phyloP scores from a whole-genome alignment of 345 rosid genomes.

The Brassica carinata region DNA sequence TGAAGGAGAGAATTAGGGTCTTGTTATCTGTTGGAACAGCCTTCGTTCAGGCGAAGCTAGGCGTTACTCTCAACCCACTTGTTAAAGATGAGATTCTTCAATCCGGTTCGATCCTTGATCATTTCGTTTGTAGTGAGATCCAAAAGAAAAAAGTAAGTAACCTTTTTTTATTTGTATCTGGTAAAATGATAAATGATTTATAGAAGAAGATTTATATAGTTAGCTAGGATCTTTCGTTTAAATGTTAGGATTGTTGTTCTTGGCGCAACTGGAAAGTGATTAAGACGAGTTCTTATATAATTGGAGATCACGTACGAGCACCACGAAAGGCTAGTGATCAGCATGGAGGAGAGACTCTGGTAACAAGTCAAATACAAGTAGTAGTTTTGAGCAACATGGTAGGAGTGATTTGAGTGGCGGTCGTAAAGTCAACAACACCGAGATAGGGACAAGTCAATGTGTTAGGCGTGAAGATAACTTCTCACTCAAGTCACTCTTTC shows the following conservation, averaged over 20 bases:
- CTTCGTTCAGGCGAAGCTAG: constrained; percentile 72
- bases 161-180: background rate
- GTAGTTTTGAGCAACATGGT: constrained; percentile 36
- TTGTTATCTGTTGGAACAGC: constrained; percentile 68
- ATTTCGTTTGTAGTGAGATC: constrained; percentile 58
- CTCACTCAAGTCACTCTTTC: too few relatives aligned
- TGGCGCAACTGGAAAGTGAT: constrained; percentile 59
- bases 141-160: constrained; percentile 54
- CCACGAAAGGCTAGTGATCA: constrained; percentile 29
- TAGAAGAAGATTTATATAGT: background rate
- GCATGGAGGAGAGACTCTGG: constrained; percentile 29
- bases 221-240: background rate
- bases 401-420: too few relatives aligned
- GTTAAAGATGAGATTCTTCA: constrained; percentile 55
- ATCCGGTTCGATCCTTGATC: constrained; percentile 59
- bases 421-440: too few relatives aligned
- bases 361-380: constrained; percentile 5
- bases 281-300: constrained; percentile 42
- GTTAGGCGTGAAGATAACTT: too few relatives aligned
- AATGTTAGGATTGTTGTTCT: constrained; percentile 65
- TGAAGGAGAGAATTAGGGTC: constrained; percentile 58
- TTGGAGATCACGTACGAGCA: constrained; percentile 57
- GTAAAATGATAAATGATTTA: background rate
- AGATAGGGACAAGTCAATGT: too few relatives aligned
- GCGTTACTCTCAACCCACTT: constrained; percentile 54